Evolutionary conservation across 148 eudicot species (phyloP).

Genomic region (Cornus controversa): DNA sequence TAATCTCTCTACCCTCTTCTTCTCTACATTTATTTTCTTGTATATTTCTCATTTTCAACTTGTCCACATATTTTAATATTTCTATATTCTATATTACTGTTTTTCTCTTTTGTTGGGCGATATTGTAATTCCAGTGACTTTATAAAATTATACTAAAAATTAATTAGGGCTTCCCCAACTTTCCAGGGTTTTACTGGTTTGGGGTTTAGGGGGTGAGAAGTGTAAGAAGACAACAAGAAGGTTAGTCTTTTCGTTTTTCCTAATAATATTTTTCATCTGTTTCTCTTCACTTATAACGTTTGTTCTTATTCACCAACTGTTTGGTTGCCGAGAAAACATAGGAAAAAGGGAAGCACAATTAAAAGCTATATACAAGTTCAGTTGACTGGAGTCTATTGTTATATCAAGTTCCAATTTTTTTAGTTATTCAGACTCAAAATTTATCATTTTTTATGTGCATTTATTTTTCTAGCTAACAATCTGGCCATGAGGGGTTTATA

Average conservation of each 20-base stretch:
- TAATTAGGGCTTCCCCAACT: neutral
- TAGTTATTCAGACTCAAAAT: neutral
- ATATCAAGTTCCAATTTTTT: too few relatives aligned
- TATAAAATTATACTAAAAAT: too few relatives aligned
- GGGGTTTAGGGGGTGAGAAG: neutral
- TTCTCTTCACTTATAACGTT: neutral
- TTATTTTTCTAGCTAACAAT: neutral
- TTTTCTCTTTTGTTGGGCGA: neutral
- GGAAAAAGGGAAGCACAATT: neutral
- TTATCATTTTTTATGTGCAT: too few relatives aligned
- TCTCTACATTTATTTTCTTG: too few relatives aligned
- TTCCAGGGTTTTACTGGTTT: too few relatives aligned
- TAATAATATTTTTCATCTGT: neutral
- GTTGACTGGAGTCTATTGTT: too few relatives aligned
- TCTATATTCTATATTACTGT: too few relatives aligned
- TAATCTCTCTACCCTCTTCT: too few relatives aligned
- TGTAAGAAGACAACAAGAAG: neutral
- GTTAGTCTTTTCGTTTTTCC: too few relatives aligned
- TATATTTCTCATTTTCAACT: too few relatives aligned
- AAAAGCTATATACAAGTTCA: too few relatives aligned
- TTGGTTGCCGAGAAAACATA: neutral
- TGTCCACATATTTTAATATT: too few relatives aligned
- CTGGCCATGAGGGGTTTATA: neutral
- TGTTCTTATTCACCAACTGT: neutral
- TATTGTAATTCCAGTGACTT: neutral